Evolutionary conservation across 108 stramenopile species (phyloP).

Genomic region (Aurantiochytrium sp.): DNA sequence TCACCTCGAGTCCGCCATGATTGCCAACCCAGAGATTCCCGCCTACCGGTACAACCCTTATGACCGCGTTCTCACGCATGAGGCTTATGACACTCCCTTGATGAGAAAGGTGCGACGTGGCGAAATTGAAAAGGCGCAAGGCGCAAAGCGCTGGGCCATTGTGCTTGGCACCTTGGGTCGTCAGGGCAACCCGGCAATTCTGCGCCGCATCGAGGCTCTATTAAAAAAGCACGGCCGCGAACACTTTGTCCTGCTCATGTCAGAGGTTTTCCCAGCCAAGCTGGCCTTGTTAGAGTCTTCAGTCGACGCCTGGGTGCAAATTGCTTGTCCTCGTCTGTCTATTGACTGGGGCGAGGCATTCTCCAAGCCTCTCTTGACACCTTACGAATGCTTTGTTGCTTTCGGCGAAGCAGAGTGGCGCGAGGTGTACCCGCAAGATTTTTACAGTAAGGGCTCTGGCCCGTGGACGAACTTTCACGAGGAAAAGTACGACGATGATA

Average conservation of each 20-base stretch:
- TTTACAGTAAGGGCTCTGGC: slow-evolving; percentile 74
- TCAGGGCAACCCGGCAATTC: slow-evolving; percentile 93
- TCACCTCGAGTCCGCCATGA: slow-evolving; percentile 95
- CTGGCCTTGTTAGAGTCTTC: slow-evolving; percentile 57
- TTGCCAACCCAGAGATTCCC: slow-evolving; percentile 76
- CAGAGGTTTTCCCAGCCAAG: slow-evolving; percentile 82
- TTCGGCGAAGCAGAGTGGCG: slow-evolving; percentile 38
- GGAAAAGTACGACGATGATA: background rate
- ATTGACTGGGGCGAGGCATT: slow-evolving; percentile 92
- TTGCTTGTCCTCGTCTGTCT: slow-evolving; percentile 91
- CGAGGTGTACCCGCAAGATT: slow-evolving; percentile 89
- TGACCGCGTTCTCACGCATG: slow-evolving; percentile 74
- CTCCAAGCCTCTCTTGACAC: slow-evolving; percentile 49
- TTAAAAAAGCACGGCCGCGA: slow-evolving; percentile 52
- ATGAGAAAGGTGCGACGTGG: slow-evolving; percentile 66
- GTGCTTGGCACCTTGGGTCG: slow-evolving; percentile 90
- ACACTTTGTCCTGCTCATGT: slow-evolving; percentile 69
- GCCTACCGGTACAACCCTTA: slow-evolving; percentile 94
- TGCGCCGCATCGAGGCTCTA: slow-evolving; percentile 55
- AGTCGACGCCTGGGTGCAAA: slow-evolving; percentile 87
- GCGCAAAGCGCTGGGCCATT: slow-evolving; percentile 70
- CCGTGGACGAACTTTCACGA: slow-evolving; percentile 83
- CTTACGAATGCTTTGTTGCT: slow-evolving; percentile 49
- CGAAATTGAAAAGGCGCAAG: slow-evolving; percentile 34
- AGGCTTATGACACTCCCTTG: slow-evolving; percentile 74